Evolutionary conservation across 352 stramenopile species (phyloP).

Genomic region (Globisporangium paroecandrum): DNA sequence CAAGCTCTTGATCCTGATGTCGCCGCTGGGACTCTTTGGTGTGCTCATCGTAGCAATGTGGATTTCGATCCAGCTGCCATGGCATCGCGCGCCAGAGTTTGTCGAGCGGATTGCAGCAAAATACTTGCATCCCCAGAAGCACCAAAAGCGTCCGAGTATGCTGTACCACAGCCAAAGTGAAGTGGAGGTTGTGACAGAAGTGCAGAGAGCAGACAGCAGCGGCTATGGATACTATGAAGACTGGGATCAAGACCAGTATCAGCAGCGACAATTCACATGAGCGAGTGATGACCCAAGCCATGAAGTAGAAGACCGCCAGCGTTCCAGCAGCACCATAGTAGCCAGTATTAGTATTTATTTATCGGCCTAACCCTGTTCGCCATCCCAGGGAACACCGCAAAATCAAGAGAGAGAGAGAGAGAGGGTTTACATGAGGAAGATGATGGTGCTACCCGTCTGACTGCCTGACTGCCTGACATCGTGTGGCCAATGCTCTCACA

Average conservation of each 20-base stretch:
- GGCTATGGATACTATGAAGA: background rate
- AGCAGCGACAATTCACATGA: background rate
- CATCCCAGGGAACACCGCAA: background rate
- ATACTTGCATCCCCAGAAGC: slow-evolving; percentile 7
- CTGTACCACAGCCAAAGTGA: slow-evolving; percentile 2
- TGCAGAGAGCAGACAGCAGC: background rate
- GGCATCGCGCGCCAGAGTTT: slow-evolving; percentile 26
- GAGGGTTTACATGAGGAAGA: slow-evolving; percentile 1
- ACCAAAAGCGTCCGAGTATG: slow-evolving; percentile 9
- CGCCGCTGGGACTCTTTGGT: slow-evolving; percentile 26
- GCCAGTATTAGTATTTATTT: slow-evolving; percentile 8
- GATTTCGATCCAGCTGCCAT: slow-evolving; percentile 40
- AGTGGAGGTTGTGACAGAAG: slow-evolving; percentile 11
- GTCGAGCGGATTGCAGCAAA: slow-evolving; percentile 6
- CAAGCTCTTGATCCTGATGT: slow-evolving; percentile 24
- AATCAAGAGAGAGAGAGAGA: slow-evolving; percentile 2
- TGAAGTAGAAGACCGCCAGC: slow-evolving; percentile 1
- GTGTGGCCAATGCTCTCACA: background rate
- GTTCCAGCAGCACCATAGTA: background rate
- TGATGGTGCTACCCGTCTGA: background rate
- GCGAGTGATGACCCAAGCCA: background rate
- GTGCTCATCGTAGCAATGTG: slow-evolving; percentile 41
- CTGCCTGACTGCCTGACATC: background rate
- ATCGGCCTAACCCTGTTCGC: slow-evolving; percentile 1
- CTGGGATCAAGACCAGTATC: slow-evolving; percentile 1